Percentiles rank a stretch among this genome's conserved stretches.
phyloP scores from a whole-genome alignment of 2,329 filamentous ascomycete genomes.

The Trichoderma guizhouense region DNA sequence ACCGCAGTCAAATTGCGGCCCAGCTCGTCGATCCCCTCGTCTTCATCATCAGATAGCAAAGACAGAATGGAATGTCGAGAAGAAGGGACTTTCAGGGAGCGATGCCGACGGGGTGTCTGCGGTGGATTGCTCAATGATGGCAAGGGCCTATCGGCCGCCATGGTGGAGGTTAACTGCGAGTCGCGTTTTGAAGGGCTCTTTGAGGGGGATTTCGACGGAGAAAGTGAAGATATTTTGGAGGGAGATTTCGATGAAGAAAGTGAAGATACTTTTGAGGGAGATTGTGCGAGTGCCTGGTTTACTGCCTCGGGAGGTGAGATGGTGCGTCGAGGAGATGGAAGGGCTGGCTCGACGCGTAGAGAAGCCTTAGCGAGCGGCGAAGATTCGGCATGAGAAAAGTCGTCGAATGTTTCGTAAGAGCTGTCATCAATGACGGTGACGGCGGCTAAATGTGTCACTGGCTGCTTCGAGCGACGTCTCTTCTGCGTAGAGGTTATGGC shows the following conservation, averaged over 20 bases:
- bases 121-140: constrained; percentile 24
- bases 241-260: not conserved
- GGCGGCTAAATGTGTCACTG: not conserved
- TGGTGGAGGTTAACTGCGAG: not conserved
- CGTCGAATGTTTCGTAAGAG: constrained; percentile 12
- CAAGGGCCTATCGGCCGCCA: not conserved
- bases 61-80: constrained; percentile 41
- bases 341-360: not conserved
- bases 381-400: not conserved
- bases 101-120: constrained; percentile 27
- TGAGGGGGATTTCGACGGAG: not conserved
- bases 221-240: not conserved
- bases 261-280: not conserved
- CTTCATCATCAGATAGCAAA: constrained; percentile 37
- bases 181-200: constrained; percentile 18
- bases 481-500: not conserved
- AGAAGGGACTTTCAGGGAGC: constrained; percentile 27
- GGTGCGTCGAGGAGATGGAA: constrained; percentile 6
- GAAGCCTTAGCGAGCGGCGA: not conserved
- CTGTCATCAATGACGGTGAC: constrained; percentile 5
- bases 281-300: not conserved
- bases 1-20: constrained; percentile 16
- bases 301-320: not conserved
- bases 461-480: not conserved
- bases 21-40: constrained; percentile 35